Evolutionary conservation across 1,139 yeast species (phyloP).

Genomic region (Nakaseomyces nivariensis): DNA sequence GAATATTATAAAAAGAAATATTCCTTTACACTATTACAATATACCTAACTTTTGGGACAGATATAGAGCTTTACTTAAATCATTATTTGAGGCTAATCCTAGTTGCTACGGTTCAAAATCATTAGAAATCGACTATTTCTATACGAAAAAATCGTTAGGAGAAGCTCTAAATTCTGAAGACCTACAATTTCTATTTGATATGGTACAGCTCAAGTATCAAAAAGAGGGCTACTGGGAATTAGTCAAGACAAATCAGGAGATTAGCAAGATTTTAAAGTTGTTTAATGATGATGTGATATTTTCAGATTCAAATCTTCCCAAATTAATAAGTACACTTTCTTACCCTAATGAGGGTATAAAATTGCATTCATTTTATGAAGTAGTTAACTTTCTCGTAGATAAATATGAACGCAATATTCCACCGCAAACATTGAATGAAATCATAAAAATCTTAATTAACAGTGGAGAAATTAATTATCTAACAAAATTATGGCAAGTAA

Average conservation of each 20-base stretch:
- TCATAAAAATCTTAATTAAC: slow-evolving; percentile 14
- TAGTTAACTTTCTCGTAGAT: slow-evolving; percentile 12
- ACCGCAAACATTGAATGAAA: slow-evolving; percentile 7
- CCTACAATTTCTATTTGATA: slow-evolving; percentile 13
- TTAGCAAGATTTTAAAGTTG: slow-evolving; percentile 12
- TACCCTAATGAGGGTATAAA: slow-evolving; percentile 8
- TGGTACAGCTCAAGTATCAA: slow-evolving; percentile 6
- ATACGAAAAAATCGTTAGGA: slow-evolving; percentile 16
- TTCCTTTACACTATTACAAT: background rate
- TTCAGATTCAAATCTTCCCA: slow-evolving; percentile 13
- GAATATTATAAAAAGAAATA: background rate
- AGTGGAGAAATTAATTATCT: slow-evolving; percentile 16
- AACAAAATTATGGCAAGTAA: slow-evolving; percentile 19
- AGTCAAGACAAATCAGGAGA: slow-evolving; percentile 10
- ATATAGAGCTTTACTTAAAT: slow-evolving; percentile 6
- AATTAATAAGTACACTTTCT: slow-evolving; percentile 15
- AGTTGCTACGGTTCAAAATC: slow-evolving; percentile 6
- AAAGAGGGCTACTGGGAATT: slow-evolving; percentile 10
- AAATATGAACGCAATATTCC: slow-evolving; percentile 9
- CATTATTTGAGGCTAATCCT: slow-evolving; percentile 11
- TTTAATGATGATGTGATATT: slow-evolving; percentile 12
- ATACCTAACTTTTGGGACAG: slow-evolving; percentile 14
- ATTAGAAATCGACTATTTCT: slow-evolving; percentile 15
- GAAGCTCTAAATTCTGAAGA: slow-evolving; percentile 15
- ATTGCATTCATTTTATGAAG: slow-evolving; percentile 15